phyloP scores from a whole-genome alignment of 2,329 filamentous ascomycete species.

The Diaporthe citrichinensis region DNA sequence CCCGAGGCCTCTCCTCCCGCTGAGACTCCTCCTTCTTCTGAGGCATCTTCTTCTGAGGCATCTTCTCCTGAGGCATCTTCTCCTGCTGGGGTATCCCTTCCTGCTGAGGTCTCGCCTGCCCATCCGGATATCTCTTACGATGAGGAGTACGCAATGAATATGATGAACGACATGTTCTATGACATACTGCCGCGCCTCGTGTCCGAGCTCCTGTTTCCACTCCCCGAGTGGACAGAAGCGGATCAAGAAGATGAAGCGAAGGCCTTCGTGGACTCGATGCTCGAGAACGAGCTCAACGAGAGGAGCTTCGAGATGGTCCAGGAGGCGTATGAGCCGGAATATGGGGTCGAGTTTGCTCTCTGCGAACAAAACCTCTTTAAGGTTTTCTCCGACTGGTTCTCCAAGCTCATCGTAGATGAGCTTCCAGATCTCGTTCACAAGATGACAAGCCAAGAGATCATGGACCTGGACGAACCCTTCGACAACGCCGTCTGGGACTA shows the following conservation, averaged over 20 bases:
- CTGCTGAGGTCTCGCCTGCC: neutral
- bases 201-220: neutral
- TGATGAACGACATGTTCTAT: constrained; percentile 1
- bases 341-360: too few relatives aligned
- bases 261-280: neutral
- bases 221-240: neutral
- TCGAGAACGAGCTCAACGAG: neutral
- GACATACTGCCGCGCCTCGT: neutral
- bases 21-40: neutral
- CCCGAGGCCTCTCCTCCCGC: neutral
- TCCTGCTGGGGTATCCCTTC: neutral
- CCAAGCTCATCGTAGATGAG: neutral
- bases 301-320: neutral
- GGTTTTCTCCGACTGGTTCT: neutral
- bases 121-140: neutral
- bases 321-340: neutral
- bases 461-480: neutral
- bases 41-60: neutral
- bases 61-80: neutral
- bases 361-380: neutral
- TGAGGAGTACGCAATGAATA: neutral
- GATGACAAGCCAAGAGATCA: neutral
- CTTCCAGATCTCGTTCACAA: neutral
- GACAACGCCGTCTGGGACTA: neutral
- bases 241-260: neutral